Percentiles rank a stretch among this genome's conserved stretches.
phyloP scores from a whole-genome alignment of 2,329 filamentous ascomycete species.

The Neonectria hederae region DNA sequence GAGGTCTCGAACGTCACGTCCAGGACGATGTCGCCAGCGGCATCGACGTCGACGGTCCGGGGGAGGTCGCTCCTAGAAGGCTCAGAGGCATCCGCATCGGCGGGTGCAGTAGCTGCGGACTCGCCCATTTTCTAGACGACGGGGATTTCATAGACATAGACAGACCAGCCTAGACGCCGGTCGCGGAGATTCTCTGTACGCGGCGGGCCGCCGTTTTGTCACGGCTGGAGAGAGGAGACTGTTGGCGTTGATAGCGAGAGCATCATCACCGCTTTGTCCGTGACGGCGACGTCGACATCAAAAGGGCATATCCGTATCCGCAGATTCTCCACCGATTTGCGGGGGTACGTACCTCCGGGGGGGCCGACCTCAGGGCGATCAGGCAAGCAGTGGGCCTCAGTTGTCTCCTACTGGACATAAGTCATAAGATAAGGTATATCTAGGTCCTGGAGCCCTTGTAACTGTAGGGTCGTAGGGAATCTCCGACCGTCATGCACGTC shows the following conservation, averaged over 20 bases:
- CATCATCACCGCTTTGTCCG: constrained; percentile 1
- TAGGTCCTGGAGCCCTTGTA: neutral
- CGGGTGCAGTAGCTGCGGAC: constrained; percentile 43
- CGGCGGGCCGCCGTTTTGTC: constrained; percentile 2
- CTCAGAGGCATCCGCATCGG: constrained; percentile 44
- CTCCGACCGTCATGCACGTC: neutral
- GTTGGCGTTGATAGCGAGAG: constrained; percentile 9
- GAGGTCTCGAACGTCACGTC: constrained; percentile 72
- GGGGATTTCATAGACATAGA: constrained; percentile 39
- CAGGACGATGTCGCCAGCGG: constrained; percentile 71
- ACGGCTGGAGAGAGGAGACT: constrained; percentile 1
- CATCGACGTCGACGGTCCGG: constrained; percentile 60
- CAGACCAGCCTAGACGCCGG: constrained; percentile 12
- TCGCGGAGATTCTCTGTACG: constrained; percentile 11
- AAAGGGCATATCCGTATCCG: neutral
- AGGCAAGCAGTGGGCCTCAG: neutral
- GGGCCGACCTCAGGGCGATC: neutral
- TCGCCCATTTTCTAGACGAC: constrained; percentile 44
- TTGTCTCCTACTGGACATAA: neutral
- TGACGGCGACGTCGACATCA: neutral
- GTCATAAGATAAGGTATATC: neutral
- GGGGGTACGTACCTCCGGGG: constrained; percentile 17
- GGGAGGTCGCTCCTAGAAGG: constrained; percentile 42
- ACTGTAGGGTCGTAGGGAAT: neutral
- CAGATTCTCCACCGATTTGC: constrained; percentile 14